phyloP scores from a whole-genome alignment of 2,329 filamentous ascomycete species.

The Beauveria varroae region DNA sequence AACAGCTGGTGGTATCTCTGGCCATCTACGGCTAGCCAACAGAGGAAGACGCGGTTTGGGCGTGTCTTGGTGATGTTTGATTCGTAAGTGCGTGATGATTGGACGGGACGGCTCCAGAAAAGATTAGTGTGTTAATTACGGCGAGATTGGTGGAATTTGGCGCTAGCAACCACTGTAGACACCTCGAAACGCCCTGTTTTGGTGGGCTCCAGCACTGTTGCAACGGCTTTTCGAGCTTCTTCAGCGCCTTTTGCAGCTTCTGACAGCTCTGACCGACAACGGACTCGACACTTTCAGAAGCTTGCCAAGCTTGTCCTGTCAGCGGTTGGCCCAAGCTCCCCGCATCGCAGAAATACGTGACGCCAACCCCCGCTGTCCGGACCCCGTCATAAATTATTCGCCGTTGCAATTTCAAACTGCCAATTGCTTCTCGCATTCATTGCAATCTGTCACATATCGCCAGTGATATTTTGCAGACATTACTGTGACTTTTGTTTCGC shows the following conservation, averaged over 20 bases:
- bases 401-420: not conserved
- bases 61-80: slow-evolving; percentile 5
- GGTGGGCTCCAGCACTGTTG: not conserved
- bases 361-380: slow-evolving; percentile 7
- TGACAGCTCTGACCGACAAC: not conserved
- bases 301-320: not conserved
- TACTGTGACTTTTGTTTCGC: not conserved
- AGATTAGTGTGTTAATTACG: not conserved
- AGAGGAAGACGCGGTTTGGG: not conserved
- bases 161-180: not conserved
- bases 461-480: not conserved
- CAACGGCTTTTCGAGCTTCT: not conserved
- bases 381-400: not conserved
- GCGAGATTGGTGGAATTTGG: not conserved
- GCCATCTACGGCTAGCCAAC: not conserved
- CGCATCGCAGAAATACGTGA: slow-evolving; percentile 10
- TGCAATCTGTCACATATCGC: not conserved
- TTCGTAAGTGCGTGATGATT: not conserved
- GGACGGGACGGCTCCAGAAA: not conserved
- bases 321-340: slow-evolving; percentile 19
- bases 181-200: not conserved
- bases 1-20: not conserved
- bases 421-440: not conserved
- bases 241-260: not conserved
- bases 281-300: not conserved